phyloP scores from a whole-genome alignment of 2,329 filamentous ascomycete species.

The Orbilia quercus region DNA sequence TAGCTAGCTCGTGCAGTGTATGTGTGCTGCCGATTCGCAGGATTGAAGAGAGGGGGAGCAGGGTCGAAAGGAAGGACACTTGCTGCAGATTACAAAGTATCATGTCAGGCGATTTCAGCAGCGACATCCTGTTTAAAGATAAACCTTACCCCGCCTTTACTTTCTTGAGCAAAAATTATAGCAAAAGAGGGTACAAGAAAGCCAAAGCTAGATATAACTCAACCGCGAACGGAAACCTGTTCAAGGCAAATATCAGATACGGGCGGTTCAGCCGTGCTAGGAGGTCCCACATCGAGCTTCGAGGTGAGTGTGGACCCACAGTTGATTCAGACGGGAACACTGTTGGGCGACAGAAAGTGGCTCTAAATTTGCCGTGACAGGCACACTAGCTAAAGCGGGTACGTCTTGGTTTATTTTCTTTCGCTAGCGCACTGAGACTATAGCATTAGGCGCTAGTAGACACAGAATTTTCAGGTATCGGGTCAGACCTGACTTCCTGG shows the following conservation, averaged over 20 bases:
- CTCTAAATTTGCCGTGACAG: slow-evolving; percentile 22
- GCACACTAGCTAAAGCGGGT: background rate
- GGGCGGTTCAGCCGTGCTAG: slow-evolving; percentile 16
- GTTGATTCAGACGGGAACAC: slow-evolving; percentile 11
- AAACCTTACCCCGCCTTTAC: slow-evolving; percentile 29
- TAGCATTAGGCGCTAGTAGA: slow-evolving; percentile 17
- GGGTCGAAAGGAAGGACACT: slow-evolving; percentile 8
- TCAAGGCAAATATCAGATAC: slow-evolving; percentile 8
- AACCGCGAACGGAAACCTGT: slow-evolving; percentile 48
- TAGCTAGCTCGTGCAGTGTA: too few relatives aligned
- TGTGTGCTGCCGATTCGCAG: slow-evolving; percentile 39
- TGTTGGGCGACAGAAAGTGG: slow-evolving; percentile 17
- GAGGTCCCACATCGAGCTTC: slow-evolving; percentile 34
- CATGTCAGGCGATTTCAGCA: too few relatives aligned
- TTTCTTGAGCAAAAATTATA: slow-evolving; percentile 4
- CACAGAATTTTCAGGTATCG: slow-evolving; percentile 6
- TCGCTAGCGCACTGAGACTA: slow-evolving; percentile 1
- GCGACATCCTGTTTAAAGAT: slow-evolving; percentile 7
- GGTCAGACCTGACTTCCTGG: slow-evolving; percentile 5
- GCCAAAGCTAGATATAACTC: slow-evolving; percentile 39
- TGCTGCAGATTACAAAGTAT: slow-evolving; percentile 13
- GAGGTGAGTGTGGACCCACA: slow-evolving; percentile 32
- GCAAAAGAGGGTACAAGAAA: slow-evolving; percentile 27
- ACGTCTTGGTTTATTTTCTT: slow-evolving; percentile 5
- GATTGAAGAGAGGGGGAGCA: slow-evolving; percentile 16